phyloP scores from a whole-genome alignment of 257 asterid species.

The Apocynum venetum region DNA sequence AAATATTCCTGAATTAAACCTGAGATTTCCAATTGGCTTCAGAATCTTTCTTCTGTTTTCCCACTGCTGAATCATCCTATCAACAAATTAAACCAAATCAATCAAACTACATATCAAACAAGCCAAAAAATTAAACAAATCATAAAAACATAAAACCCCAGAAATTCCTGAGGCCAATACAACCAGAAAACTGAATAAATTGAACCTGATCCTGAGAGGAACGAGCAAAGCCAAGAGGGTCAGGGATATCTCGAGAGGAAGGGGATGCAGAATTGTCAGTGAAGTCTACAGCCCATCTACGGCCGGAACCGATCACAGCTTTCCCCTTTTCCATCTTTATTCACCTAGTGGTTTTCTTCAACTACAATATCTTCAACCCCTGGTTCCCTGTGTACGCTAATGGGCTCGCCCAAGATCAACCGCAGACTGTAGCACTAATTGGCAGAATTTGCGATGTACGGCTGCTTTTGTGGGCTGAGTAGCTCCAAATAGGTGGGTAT shows the following conservation, averaged over 20 bases:
- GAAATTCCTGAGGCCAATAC: not conserved
- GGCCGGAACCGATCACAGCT: slow-evolving; percentile 70
- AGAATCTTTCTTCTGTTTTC: slow-evolving; percentile 86
- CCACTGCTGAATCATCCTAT: slow-evolving; percentile 78
- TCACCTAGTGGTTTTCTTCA: not conserved
- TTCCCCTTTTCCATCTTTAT: slow-evolving; percentile 69
- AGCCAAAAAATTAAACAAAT: not conserved
- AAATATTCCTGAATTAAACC: slow-evolving; percentile 26
- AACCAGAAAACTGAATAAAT: not conserved
- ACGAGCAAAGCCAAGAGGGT: slow-evolving; percentile 85
- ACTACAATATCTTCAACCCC: too few relatives aligned
- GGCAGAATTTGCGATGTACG: too few relatives aligned
- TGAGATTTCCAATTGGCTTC: slow-evolving; percentile 86
- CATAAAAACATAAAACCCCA: slow-evolving; percentile 6
- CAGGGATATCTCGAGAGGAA: slow-evolving; percentile 77
- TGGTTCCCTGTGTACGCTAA: too few relatives aligned
- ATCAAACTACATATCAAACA: not conserved
- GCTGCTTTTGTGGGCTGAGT: too few relatives aligned
- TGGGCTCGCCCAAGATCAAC: too few relatives aligned
- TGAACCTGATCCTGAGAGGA: slow-evolving; percentile 80
- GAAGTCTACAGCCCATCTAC: slow-evolving; percentile 88
- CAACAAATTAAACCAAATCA: slow-evolving; percentile 1
- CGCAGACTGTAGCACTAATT: too few relatives aligned
- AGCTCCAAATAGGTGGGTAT: too few relatives aligned
- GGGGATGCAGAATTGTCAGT: slow-evolving; percentile 70